A percentile compares a stretch with the other conserved stretches of the same genome.
Conservation (phyloP, 2,329 filamentous ascomycete species). For the Epichloe glyceriae region DNA sequence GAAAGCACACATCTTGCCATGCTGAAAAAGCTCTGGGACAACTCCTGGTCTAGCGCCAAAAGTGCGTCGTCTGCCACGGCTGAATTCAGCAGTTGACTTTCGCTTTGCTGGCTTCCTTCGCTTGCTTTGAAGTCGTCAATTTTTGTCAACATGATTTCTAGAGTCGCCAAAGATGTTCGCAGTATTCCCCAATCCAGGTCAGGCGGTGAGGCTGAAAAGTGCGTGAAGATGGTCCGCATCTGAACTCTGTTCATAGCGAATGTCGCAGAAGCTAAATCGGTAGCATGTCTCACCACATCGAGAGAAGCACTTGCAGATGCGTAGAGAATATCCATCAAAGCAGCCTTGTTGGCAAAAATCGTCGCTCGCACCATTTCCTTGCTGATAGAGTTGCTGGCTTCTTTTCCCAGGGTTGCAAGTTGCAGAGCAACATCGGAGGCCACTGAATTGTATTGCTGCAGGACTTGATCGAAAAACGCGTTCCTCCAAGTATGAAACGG, state of each 20-base stretch:
- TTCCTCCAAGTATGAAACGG: constrained; percentile 37
- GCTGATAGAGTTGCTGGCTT: constrained; percentile 28
- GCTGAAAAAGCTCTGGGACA: constrained; percentile 34
- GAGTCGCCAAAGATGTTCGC: constrained; percentile 28
- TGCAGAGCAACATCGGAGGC: constrained; percentile 44
- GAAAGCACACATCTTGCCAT: constrained; percentile 30
- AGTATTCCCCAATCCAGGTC: constrained; percentile 37
- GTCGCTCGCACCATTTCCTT: constrained; percentile 34
- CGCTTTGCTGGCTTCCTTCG: constrained; percentile 25
- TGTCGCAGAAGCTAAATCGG: constrained; percentile 32
- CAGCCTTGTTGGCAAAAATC: constrained; percentile 37
- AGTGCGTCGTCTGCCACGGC: constrained; percentile 34
- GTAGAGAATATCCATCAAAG: constrained; percentile 39
- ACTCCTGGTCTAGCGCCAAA: constrained; percentile 32
- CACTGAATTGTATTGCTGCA: constrained; percentile 44
- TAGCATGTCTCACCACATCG: constrained; percentile 35
- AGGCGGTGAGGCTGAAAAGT: constrained; percentile 28
- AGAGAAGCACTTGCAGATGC: constrained; percentile 35
- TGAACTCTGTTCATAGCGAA: constrained; percentile 37
- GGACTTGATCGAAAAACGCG: constrained; percentile 41
- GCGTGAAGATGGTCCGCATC: constrained; percentile 37
- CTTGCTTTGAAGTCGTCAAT: constrained; percentile 29
- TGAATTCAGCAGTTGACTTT: constrained; percentile 25
- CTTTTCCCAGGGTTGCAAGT: constrained; percentile 34
- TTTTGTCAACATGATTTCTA: constrained; percentile 33